Evolutionary conservation across 805 yeast genomes (phyloP).

Genomic region (Hanseniaspora nectarophila): DNA sequence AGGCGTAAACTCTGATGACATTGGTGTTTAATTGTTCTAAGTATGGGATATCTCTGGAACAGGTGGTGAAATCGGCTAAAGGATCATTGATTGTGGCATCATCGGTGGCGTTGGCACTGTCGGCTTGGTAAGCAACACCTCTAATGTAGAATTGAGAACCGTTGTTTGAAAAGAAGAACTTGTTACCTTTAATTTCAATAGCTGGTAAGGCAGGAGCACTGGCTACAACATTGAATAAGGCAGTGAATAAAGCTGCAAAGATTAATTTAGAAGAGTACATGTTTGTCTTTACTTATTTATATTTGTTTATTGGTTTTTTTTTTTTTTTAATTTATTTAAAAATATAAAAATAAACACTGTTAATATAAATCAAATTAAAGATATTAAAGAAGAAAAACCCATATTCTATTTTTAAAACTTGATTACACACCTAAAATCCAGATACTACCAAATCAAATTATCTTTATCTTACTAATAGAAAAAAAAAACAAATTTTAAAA

Average conservation of each 20-base stretch:
- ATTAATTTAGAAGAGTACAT: constrained; percentile 12
- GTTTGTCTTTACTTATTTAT: background rate
- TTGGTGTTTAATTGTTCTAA: constrained; percentile 51
- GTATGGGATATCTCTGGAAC: constrained; percentile 66
- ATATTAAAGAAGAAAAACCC: too few species aligned
- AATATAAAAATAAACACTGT: too few species aligned
- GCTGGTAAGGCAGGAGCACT: constrained; percentile 43
- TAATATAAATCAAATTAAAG: too few species aligned
- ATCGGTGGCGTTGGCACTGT: constrained; percentile 40
- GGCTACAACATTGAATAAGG: constrained; percentile 23
- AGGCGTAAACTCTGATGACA: constrained; percentile 64
- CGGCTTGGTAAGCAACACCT: constrained; percentile 73
- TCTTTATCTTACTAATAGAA: too few species aligned
- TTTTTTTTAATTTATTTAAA: too few species aligned
- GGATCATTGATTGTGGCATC: constrained; percentile 52
- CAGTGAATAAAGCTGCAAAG: constrained; percentile 26
- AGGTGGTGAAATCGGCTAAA: constrained; percentile 46
- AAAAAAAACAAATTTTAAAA: too few species aligned
- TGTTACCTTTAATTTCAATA: constrained; percentile 64
- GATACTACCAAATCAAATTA: too few species aligned
- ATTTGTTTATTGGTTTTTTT: constrained; percentile 27
- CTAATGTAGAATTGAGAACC: constrained; percentile 68
- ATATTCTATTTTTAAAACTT: too few species aligned
- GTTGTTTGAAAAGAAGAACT: constrained; percentile 62
- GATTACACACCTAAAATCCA: too few species aligned